A percentile compares a stretch with the other conserved stretches of the same genome.
Conservation (phyloP, 2,329 filamentous ascomycete genomes). For the Fusarium zealandicum region DNA sequence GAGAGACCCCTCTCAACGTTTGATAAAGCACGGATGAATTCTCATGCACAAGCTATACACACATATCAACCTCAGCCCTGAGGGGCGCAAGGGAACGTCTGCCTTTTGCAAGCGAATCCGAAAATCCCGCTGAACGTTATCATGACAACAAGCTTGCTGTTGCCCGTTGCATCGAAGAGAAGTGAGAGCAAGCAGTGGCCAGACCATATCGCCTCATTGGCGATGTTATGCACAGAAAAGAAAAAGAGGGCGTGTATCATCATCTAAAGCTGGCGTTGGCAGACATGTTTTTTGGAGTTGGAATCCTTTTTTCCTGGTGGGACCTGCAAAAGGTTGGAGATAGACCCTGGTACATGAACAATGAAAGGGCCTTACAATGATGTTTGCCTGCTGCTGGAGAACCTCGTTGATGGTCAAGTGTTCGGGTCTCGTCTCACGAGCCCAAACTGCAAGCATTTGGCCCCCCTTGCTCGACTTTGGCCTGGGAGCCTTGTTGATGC, state of each 20-base stretch:
- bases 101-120: slow-evolving; percentile 32
- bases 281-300: slow-evolving; percentile 34
- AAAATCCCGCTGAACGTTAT: slow-evolving; percentile 15
- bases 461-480: background rate
- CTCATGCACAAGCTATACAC: background rate
- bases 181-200: background rate
- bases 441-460: slow-evolving; percentile 26
- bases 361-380: slow-evolving; percentile 16
- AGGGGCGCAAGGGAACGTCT: slow-evolving; percentile 6
- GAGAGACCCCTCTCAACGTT: slow-evolving; percentile 42
- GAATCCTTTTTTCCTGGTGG: slow-evolving; percentile 18
- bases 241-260: slow-evolving; percentile 30
- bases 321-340: slow-evolving; percentile 28
- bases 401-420: slow-evolving; percentile 27
- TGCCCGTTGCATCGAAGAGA: background rate
- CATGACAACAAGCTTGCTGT: slow-evolving; percentile 1
- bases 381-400: slow-evolving; percentile 15
- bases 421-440: slow-evolving; percentile 20
- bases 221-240: slow-evolving; percentile 11
- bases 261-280: slow-evolving; percentile 37
- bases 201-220: background rate
- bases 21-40: slow-evolving; percentile 14
- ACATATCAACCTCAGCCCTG: background rate
- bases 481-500: background rate
- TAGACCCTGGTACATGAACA: slow-evolving; percentile 20